Base-by-base conservation (phyloP, 805 yeast genomes). In the Saccharomycopsis vini region DNA sequence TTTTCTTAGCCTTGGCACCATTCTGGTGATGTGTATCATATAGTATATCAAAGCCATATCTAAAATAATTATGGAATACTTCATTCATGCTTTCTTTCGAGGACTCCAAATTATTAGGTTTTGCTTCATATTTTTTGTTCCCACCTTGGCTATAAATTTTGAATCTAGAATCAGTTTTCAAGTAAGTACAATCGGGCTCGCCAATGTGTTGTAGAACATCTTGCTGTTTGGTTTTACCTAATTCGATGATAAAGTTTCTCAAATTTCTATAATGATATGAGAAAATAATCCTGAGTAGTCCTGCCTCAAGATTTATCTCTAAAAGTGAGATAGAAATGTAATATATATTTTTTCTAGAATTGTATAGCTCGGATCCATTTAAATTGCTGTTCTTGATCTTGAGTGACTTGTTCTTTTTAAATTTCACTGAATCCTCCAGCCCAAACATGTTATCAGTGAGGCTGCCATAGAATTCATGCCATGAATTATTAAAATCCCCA, bases 51-150 rank as follows among this genome's bases (percentile, higher is more conserved):
- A 47, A 47, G 15, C 51, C 51, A 23, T 26, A 45, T 10, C 46
- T 21, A 23, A 47, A 47, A 26, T 47, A 47, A 28, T 47, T 47
- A 21, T 47, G 51, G 30, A 47, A 47, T 26, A 45, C 45, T 24
- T 41, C 46, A 24, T 38, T 28, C 21, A 16, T 32, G 16, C 7
- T 18, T 7, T n/a, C n/a, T 12, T 26, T 26, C 29, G 29, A 9
- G n/a, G n/a, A n/a, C n/a, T n/a, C n/a, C n/a, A n/a, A n/a, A n/a
- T n/a, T 34, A 10, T n/a, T 4, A n/a, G 18, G n/a, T 13, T 28
- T 10, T 28, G 10, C 12, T 13, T 28, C 13, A 13, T 28, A 28
- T 10, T 28, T 28, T 10, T 10, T 10, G 31, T 28, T 21, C 15
- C 10, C 35, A 13, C n/a, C n/a, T n/a, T n/a, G n/a, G 19, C 18